Evolutionary conservation across 805 yeast genomes (phyloP), one percentile per base, ranked within the genome.

Genomic region (Spencermartinsiella europaea): DNA sequence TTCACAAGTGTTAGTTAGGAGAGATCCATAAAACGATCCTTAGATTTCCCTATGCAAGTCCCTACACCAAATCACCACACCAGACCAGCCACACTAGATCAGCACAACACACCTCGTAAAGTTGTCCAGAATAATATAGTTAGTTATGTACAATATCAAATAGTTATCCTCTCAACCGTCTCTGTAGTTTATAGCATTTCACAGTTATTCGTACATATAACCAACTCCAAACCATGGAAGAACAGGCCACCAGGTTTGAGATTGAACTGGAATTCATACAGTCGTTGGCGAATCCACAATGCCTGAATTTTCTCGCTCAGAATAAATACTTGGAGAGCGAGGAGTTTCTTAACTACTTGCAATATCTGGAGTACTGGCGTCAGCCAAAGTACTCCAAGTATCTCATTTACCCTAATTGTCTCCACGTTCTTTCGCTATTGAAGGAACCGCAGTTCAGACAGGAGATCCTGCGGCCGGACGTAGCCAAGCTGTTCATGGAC

Each of bases 291-390:
- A 93, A 91, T 64, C 80, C 91, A 38, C 95, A 84, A 63, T 91
- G 90, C 61, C 73, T 91, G 46, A 82, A 87, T 53, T 89, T 80
- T 58, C 71, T 91, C 21, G 96, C 96, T 2, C 96, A 90, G 64
- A 85, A 81, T 55, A 81, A 81, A 47, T 81, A 81, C 59, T 70
- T 90, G 10, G 82, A 83, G 56, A 83, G 85, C 57, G 80, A 75
- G 22, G 75, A 76, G 43, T 90, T 91, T 56, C 69, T 88, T 27
- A 77, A 79, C 49, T 91, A 91, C 60, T 68, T 91, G 50, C 74
- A 80, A 21, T 91, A 91, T 61, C 71, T 91, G 43, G 87, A 83
- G 60, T 89, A 91, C 70, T 90, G 97, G 97, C 72, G 82, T 46
- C 59, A 72, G 40, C 89, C 89, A 2, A 73, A 81, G 52, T 83